Conservation (phyloP, 2,329 filamentous ascomycete species). For the Paradendryphiella salina region DNA sequence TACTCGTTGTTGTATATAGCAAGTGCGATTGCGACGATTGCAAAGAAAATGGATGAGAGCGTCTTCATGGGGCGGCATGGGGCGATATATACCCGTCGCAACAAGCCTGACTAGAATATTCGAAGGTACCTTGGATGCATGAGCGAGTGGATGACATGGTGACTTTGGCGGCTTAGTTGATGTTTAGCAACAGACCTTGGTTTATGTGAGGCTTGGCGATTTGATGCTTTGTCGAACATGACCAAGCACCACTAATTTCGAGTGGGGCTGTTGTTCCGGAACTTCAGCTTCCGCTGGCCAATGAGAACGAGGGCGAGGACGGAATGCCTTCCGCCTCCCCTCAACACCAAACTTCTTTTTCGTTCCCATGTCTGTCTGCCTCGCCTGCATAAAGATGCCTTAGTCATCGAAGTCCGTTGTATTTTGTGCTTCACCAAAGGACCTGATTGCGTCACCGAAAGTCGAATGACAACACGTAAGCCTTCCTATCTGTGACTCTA, state of each 20-base stretch:
- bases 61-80: constrained; percentile 43
- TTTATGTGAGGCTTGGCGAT: constrained; percentile 12
- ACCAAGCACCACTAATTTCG: constrained; percentile 24
- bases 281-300: constrained; percentile 9
- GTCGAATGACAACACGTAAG: too few species aligned
- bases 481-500: too few species aligned
- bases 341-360: constrained; percentile 1
- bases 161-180: constrained; percentile 32
- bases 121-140: constrained; percentile 22
- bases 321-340: background rate
- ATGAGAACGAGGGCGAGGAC: constrained; percentile 2
- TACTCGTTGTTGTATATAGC: constrained; percentile 47
- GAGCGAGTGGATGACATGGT: constrained; percentile 20
- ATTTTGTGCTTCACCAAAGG: background rate
- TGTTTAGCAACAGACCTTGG: constrained; percentile 31
- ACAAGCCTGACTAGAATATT: constrained; percentile 38
- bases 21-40: constrained; percentile 48
- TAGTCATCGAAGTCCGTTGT: background rate
- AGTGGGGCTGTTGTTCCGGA: background rate
- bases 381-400: background rate
- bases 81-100: constrained; percentile 40
- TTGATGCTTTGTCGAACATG: constrained; percentile 25
- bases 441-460: too few species aligned
- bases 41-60: constrained; percentile 49
- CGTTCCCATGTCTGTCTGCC: background rate